Conservation (phyloP, 192 early-diverging fungal species). For the Coemansia sp. region DNA sequence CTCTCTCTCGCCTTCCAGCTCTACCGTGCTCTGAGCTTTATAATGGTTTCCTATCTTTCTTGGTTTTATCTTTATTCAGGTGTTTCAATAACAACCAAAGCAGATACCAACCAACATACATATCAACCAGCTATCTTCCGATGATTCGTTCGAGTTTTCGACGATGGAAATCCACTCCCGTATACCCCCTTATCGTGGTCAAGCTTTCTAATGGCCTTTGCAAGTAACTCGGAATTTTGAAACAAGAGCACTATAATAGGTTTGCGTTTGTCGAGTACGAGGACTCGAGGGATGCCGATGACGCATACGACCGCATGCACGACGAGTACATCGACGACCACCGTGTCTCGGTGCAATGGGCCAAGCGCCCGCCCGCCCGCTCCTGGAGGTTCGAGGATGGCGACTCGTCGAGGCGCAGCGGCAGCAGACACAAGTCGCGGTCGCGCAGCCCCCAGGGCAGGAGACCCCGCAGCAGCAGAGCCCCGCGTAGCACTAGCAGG, state of each 20-base stretch:
- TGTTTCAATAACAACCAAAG: too few species aligned
- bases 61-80: too few species aligned
- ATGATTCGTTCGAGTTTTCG: too few species aligned
- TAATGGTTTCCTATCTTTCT: too few species aligned
- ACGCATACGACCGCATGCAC: constrained; percentile 94
- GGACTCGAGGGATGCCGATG: constrained; percentile 84
- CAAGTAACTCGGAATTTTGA: too few species aligned
- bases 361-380: constrained; percentile 78
- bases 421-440: constrained; percentile 39
- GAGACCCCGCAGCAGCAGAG: not conserved
- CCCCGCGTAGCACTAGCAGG: constrained; percentile 26
- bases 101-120: too few species aligned
- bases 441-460: constrained; percentile 37
- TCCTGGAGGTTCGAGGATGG: constrained; percentile 78
- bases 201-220: too few species aligned
- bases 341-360: constrained; percentile 85
- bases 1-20: too few species aligned
- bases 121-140: too few species aligned
- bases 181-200: too few species aligned
- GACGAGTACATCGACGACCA: constrained; percentile 77
- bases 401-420: constrained; percentile 37
- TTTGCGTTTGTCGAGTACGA: constrained; percentile 98
- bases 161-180: too few species aligned
- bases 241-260: constrained; percentile 32
- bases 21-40: too few species aligned